Evolutionary conservation across 805 yeast species (phyloP).

Genomic region (Suhomyces kilbournensis): DNA sequence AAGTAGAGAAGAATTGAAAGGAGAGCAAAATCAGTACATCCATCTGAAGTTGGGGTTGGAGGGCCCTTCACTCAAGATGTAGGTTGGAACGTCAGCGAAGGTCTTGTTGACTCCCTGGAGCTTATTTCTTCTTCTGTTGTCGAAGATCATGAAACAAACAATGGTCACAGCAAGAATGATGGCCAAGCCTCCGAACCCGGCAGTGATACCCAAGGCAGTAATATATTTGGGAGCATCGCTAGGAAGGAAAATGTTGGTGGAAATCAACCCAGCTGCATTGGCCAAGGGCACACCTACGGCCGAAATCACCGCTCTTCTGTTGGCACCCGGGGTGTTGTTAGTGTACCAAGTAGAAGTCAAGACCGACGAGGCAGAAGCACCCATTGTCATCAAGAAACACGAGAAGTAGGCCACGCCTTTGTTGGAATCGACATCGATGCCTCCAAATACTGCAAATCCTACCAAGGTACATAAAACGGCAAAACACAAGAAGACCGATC

Average conservation of each 20-base stretch:
- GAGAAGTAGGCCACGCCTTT: conserved; percentile 43
- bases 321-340: conserved; percentile 47
- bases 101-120: conserved; percentile 38
- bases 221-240: conserved; percentile 31
- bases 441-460: conserved; percentile 47
- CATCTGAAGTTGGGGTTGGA: conserved; percentile 44
- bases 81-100: conserved; percentile 41
- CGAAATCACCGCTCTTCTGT: conserved; percentile 44
- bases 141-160: conserved; percentile 37
- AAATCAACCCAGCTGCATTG: conserved; percentile 31
- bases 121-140: conserved; percentile 40
- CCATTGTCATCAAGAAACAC: conserved; percentile 48
- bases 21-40: conserved; percentile 31
- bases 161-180: conserved; percentile 23
- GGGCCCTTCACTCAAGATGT: conserved; percentile 44
- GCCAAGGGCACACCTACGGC: conserved; percentile 43
- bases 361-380: conserved; percentile 48
- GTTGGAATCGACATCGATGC: conserved; percentile 38
- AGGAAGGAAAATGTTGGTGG: conserved; percentile 31
- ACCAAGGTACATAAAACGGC: conserved; percentile 40
- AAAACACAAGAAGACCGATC: conserved; percentile 38
- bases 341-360: conserved; percentile 51
- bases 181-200: conserved; percentile 30
- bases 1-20: too few relatives aligned
- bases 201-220: conserved; percentile 30